phyloP scores from a whole-genome alignment of 2,329 filamentous ascomycete species.

The Colletotrichum sublineola region DNA sequence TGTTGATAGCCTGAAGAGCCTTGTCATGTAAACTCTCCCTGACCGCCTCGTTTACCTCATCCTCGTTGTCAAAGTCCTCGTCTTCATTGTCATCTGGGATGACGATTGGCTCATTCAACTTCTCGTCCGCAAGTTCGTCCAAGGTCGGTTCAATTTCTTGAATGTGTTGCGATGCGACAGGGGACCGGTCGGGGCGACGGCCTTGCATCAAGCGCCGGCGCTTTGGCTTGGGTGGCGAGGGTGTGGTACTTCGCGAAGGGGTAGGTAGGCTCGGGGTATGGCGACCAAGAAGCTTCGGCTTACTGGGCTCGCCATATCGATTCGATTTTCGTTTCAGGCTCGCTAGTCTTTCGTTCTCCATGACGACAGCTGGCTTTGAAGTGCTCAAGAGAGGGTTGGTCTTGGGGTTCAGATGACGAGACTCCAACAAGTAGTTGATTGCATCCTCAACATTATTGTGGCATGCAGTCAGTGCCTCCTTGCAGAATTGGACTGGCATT shows the following conservation, averaged over 20 bases:
- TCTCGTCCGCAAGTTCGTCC: conserved; percentile 48
- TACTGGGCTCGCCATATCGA: conserved; percentile 36
- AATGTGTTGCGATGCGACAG: conserved; percentile 40
- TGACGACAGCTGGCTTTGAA: conserved; percentile 45
- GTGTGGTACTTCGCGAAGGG: conserved; percentile 43
- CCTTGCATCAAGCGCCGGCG: conserved; percentile 54
- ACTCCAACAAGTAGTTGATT: conserved; percentile 48
- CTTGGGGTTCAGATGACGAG: conserved; percentile 43
- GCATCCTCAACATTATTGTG: conserved; percentile 54
- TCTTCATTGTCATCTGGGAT: conserved; percentile 58
- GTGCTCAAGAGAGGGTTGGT: conserved; percentile 30
- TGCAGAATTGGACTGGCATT: conserved; percentile 49
- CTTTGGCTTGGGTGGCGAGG: conserved; percentile 49
- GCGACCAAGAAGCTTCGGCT: conserved; percentile 41
- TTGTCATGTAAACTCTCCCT: conserved; percentile 52
- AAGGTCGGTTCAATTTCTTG: conserved; percentile 47
- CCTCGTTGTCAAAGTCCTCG: conserved; percentile 53
- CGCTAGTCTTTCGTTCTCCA: conserved; percentile 13
- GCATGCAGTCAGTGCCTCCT: conserved; percentile 51
- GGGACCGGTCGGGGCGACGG: conserved; percentile 45
- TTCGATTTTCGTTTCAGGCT: conserved; percentile 34
- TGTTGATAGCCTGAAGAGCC: conserved; percentile 87
- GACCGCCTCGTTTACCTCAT: conserved; percentile 37
- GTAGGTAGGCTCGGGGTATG: conserved; percentile 38
- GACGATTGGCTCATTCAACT: conserved; percentile 46